Conservation (phyloP, 2,329 filamentous ascomycete genomes). For the Paecilomyces variotii region DNA sequence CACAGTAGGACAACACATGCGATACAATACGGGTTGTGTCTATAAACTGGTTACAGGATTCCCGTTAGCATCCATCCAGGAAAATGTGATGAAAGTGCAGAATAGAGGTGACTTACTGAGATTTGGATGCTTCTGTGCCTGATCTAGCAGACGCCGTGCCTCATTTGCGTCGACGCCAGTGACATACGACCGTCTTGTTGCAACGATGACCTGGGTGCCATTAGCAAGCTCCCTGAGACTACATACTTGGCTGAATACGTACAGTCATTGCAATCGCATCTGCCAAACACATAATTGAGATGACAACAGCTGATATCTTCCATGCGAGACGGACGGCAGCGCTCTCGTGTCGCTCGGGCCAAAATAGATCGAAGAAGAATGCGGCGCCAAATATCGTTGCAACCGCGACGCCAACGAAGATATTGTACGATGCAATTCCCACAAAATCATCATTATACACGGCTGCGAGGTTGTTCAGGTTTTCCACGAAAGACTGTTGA, state of each 20-base stretch:
- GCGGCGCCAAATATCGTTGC: conserved; percentile 51
- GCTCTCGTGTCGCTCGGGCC: conserved; percentile 48
- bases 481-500: conserved; percentile 42
- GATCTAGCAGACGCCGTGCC: conserved; percentile 18
- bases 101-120: conserved; percentile 10
- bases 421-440: conserved; percentile 50
- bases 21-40: conserved; percentile 43
- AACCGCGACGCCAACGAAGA: conserved; percentile 50
- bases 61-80: neutral
- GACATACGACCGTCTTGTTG: conserved; percentile 39
- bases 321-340: conserved; percentile 44
- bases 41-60: conserved; percentile 27
- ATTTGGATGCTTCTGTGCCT: conserved; percentile 27
- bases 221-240: neutral
- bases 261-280: conserved; percentile 44
- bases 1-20: conserved; percentile 47
- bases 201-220: conserved; percentile 35
- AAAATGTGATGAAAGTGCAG: neutral
- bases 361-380: conserved; percentile 57
- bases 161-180: conserved; percentile 30
- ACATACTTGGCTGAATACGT: conserved; percentile 4
- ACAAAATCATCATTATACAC: conserved; percentile 50
- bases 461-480: conserved; percentile 29
- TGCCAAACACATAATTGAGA: conserved; percentile 41
- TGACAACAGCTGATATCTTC: conserved; percentile 44